These are phyloP conservation scores for Mucor irregularis DNA, from an alignment of 371 early-diverging fungal species.

Conservation along the genomic window DNA sequence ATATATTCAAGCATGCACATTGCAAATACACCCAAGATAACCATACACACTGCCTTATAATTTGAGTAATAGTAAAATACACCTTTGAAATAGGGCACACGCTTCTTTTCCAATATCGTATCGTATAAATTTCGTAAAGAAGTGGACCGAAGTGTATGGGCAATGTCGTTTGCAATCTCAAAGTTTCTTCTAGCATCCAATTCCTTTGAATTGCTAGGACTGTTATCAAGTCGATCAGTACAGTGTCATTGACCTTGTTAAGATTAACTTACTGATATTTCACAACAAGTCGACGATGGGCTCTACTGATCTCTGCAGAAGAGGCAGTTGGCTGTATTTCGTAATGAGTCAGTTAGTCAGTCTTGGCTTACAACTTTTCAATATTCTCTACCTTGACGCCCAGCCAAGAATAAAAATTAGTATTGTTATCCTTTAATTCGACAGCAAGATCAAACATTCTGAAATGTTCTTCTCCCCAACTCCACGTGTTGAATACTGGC, in stretches of 20 bases:
- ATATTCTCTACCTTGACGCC: conserved; percentile 12
- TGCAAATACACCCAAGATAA: background rate
- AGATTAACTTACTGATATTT: conserved; percentile 11
- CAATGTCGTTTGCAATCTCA: conserved; percentile 13
- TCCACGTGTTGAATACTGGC: conserved; percentile 3
- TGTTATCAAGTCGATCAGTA: background rate
- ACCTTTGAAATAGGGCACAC: conserved; percentile 14
- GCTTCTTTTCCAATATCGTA: background rate
- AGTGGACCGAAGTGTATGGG: conserved; percentile 5
- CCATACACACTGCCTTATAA: conserved; percentile 10
- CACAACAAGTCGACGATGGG: conserved; percentile 14
- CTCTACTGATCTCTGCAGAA: conserved; percentile 14
- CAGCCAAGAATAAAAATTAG: conserved; percentile 21
- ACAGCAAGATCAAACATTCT: conserved; percentile 14
- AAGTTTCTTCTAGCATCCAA: background rate
- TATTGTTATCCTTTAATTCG: conserved; percentile 1
- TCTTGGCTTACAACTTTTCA: no score
- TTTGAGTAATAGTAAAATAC: conserved; percentile 10
- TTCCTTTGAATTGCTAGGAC: conserved; percentile 7
- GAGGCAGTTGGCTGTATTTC: conserved; percentile 11
- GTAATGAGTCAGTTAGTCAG: background rate
- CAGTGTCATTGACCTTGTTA: background rate
- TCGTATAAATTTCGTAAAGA: conserved; percentile 10
- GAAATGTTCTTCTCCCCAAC: conserved; percentile 22
- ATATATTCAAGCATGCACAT: conserved; percentile 12